Conservation (phyloP, 2,329 filamentous ascomycete genomes). For the Monosporascus sp. region DNA sequence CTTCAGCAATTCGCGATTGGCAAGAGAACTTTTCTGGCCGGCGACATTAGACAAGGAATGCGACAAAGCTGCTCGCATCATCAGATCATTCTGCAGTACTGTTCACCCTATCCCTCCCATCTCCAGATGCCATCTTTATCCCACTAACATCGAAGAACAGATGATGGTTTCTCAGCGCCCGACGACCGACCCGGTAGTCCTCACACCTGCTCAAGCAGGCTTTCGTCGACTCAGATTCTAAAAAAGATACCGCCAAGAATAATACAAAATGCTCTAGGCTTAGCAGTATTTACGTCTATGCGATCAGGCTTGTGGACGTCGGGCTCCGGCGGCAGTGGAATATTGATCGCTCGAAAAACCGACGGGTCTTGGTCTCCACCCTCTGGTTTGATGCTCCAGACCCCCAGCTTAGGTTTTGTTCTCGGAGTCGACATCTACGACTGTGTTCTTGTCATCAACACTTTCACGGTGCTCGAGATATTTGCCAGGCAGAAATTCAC, state of each 20-base stretch:
- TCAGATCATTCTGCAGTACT: slow-evolving; percentile 85
- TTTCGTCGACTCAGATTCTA: slow-evolving; percentile 46
- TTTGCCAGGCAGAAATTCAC: slow-evolving; percentile 77
- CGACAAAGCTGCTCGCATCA: slow-evolving; percentile 83
- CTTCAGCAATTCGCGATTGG: slow-evolving; percentile 58
- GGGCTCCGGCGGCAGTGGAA: slow-evolving; percentile 82
- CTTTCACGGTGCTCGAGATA: slow-evolving; percentile 73
- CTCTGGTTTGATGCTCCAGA: slow-evolving; percentile 86
- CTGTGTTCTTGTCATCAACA: slow-evolving; percentile 90
- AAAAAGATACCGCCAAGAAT: slow-evolving; percentile 85
- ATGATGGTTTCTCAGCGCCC: slow-evolving; percentile 50
- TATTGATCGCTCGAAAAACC: slow-evolving; percentile 76
- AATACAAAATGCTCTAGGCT: slow-evolving; percentile 80
- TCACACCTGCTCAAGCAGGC: slow-evolving; percentile 34
- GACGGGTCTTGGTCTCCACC: slow-evolving; percentile 90
- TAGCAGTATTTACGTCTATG: slow-evolving; percentile 95
- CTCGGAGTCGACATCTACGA: slow-evolving; percentile 94
- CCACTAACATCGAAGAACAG: slow-evolving; percentile 26
- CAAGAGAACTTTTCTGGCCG: slow-evolving; percentile 78
- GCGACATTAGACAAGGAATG: slow-evolving; percentile 81
- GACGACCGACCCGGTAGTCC: slow-evolving; percentile 30
- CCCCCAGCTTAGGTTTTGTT: slow-evolving; percentile 80
- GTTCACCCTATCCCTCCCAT: slow-evolving; percentile 14
- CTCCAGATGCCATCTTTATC: slow-evolving; percentile 7
- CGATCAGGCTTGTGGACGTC: slow-evolving; percentile 87